Conservation (phyloP, 2,329 filamentous ascomycete species). For the Emergomyces africanus region DNA sequence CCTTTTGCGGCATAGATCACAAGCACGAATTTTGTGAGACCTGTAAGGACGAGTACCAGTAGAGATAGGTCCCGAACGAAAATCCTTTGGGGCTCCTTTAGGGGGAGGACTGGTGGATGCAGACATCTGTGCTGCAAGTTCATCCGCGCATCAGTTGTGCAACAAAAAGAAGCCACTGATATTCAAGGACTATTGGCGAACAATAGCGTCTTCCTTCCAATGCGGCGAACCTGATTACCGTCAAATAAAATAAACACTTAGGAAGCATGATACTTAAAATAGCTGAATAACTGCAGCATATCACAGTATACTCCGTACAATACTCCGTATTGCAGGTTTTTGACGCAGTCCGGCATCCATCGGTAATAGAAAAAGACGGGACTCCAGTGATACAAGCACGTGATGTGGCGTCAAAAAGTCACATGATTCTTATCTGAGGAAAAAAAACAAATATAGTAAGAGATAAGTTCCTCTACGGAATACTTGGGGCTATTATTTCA, state of each 20-base stretch:
- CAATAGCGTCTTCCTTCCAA: not conserved
- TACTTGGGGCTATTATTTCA: too few relatives aligned
- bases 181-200: not conserved
- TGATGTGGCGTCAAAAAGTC: not conserved
- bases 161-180: not conserved
- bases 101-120: not conserved
- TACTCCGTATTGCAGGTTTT: not conserved
- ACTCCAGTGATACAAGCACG: not conserved
- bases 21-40: conserved; percentile 49
- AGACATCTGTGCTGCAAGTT: not conserved
- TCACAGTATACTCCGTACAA: not conserved
- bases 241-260: not conserved
- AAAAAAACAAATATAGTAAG: too few relatives aligned
- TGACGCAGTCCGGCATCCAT: not conserved
- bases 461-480: too few relatives aligned
- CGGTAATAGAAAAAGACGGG: not conserved
- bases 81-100: not conserved
- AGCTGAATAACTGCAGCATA: not conserved
- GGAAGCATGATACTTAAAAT: not conserved
- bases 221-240: not conserved
- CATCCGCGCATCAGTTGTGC: not conserved
- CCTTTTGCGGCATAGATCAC: conserved; percentile 46
- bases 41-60: conserved; percentile 43
- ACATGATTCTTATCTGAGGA: too few relatives aligned
- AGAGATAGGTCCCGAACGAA: conserved; percentile 16